Base-by-base conservation (phyloP, 2,329 filamentous ascomycete species). In the Fusarium zealandicum region DNA sequence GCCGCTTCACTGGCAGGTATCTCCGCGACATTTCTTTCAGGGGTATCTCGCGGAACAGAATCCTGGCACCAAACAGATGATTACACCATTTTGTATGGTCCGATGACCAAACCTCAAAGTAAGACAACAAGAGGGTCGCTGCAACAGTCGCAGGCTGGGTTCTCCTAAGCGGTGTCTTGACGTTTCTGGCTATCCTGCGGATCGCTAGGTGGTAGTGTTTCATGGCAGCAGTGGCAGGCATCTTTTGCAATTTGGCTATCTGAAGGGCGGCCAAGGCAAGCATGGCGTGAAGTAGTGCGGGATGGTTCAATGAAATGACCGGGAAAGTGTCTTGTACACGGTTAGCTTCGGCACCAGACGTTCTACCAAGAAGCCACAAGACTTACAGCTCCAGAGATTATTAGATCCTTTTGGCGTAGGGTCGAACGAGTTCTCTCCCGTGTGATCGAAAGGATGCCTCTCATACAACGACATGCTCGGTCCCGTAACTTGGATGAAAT, bases 71-170 rank as follows among this genome's bases (percentile, higher is more conserved):
- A 40, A 90, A 85, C 31, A 98, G 79, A 74, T 98, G 95, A 57
- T 90, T 93, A 68, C 90, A 95, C 95, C 95, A 99, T 72, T 96
- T 96, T 49, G 89, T 87, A 67, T 98, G 93, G 63, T 99, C 93
- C 17, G 92, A 93, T 30, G 89, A 90, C 87, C 93, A 95, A 14
- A 97, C 90, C 72, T 98, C 95, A 68, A 96, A 98, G 71, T 92
- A 98, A 0, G 88, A 91, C 7, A 99, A 81, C 7, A 98, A 78
- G 30, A 97, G 78, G 0, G 91, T 92, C 2, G 93, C 92, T 7
- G 93, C 93, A n/a, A 98, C 78, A 0, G 92, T 97, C 1, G 90
- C 86, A 8, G 91, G 84, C 50, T 92, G 86, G 8, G 87, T 86
- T 46, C 92, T 85, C 65, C 87, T 86, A 38, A 80, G 81, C 0